Percentiles rank a stretch among this genome's conserved stretches.
Conservation (phyloP, 441 rosid genomes). For the Adansonia grandidieri region DNA sequence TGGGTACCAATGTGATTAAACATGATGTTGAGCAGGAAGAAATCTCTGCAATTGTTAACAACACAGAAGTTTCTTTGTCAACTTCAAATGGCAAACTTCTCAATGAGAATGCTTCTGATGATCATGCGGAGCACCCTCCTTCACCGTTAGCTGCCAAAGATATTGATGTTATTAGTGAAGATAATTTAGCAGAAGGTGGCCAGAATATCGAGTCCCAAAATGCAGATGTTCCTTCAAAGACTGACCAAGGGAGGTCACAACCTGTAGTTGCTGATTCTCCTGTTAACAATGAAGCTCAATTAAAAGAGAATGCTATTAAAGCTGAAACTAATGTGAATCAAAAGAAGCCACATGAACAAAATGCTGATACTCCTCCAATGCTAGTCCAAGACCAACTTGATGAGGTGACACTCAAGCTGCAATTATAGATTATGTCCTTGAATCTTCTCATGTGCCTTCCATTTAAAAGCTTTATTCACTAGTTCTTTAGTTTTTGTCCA, state of each 20-base stretch:
- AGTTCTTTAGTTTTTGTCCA: slow-evolving; percentile 46
- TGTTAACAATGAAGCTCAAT: slow-evolving; percentile 39
- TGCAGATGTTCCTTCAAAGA: slow-evolving; percentile 48
- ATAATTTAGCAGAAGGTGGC: slow-evolving; percentile 41
- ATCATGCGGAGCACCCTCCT: slow-evolving; percentile 42
- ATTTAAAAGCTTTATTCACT: slow-evolving; percentile 32
- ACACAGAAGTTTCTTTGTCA: slow-evolving; percentile 36
- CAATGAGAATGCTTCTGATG: slow-evolving; percentile 52
- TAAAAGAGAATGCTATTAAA: slow-evolving; percentile 44
- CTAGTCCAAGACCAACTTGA: slow-evolving; percentile 89
- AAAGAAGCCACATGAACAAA: slow-evolving; percentile 50
- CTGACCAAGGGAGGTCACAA: slow-evolving; percentile 51
- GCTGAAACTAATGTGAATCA: slow-evolving; percentile 48
- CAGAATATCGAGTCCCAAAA: slow-evolving; percentile 40
- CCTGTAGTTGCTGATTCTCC: slow-evolving; percentile 45
- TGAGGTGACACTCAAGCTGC: slow-evolving; percentile 59
- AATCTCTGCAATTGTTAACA: slow-evolving; percentile 41
- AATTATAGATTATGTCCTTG: slow-evolving; percentile 21
- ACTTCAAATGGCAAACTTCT: slow-evolving; percentile 47
- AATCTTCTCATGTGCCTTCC: slow-evolving; percentile 26
- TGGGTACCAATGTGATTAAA: slow-evolving; percentile 37
- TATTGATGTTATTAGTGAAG: slow-evolving; percentile 47
- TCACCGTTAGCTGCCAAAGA: slow-evolving; percentile 52
- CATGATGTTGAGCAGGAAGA: slow-evolving; percentile 46
- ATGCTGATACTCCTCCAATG: slow-evolving; percentile 47